Percentiles rank a stretch among this genome's conserved stretches.
Evolutionary conservation across 306 rosid genomes (phyloP).

Genomic region (Vigna nakashimae): DNA sequence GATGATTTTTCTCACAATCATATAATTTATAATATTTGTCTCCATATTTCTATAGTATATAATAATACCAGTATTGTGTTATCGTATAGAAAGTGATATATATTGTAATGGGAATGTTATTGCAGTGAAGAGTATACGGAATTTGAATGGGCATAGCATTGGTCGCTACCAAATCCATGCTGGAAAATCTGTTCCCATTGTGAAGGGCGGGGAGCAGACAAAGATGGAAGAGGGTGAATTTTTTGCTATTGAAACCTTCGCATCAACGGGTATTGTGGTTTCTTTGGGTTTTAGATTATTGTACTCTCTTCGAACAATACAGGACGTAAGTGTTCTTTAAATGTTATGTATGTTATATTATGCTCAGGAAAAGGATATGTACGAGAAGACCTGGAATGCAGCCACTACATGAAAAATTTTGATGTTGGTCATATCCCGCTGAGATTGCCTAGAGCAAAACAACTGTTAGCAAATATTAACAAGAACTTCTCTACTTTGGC

Average conservation of each 20-base stretch:
- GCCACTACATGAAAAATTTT: conserved; percentile 97
- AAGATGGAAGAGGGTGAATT: conserved; percentile 99
- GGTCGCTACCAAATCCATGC: conserved; percentile 98
- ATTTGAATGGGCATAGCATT: conserved; percentile 97
- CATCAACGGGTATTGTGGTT: conserved; percentile 75
- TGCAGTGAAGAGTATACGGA: conserved; percentile 92
- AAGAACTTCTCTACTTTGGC: conserved; percentile 96
- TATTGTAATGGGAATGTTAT: conserved; percentile 39
- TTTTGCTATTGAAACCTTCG: conserved; percentile 96
- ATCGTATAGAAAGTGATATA: not conserved
- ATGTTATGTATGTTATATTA: conserved; percentile 10
- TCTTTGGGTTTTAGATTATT: conserved; percentile 23
- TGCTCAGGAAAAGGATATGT: conserved; percentile 91
- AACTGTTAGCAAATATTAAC: conserved; percentile 80
- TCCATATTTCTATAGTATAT: not conserved
- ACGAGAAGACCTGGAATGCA: conserved; percentile 97
- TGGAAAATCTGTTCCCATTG: conserved; percentile 92
- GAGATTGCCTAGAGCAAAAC: conserved; percentile 96
- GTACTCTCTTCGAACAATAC: conserved; percentile 33
- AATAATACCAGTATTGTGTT: conserved; percentile 11
- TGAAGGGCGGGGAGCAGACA: conserved; percentile 99
- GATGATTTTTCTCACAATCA: not conserved
- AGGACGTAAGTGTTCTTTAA: conserved; percentile 20
- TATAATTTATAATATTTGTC: conserved; percentile 5
- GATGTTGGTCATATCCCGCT: conserved; percentile 90